Evolutionary conservation across 1,139 yeast species (phyloP), one percentile per base, ranked within the genome.

Genomic region (Maudiozyma humilis): DNA sequence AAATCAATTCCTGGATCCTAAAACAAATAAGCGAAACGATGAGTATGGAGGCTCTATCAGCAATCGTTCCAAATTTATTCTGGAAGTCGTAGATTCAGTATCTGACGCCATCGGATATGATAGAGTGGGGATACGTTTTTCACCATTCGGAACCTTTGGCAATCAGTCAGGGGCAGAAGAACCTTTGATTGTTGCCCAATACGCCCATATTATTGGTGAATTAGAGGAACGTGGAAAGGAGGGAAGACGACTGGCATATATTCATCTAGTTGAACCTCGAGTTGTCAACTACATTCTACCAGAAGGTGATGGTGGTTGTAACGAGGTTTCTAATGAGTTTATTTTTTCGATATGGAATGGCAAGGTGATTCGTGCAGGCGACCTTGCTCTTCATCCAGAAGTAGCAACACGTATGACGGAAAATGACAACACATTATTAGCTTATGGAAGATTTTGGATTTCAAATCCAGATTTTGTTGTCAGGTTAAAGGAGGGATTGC

Each of bases 31-130:
- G 47, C 71, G 88, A 58, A 75, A 80, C 12, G 87, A 80, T 55
- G 69, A 76, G 58, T 81, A 79, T 60, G 86, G 86, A 48, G 83
- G 85, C 4, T 66, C 76, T 6, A 68, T 80, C 50, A 85, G 79
- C 58, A 81, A 81, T 65, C 70, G 86, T 48, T 71, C 81, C 18
- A 66, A 82, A 45, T 71, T 81, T 51, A 51, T 70, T 10, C 65
- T 80, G 35, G 82, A 79, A 54, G 67, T 78, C 20, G 60, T 80
- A 40, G 83, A 78, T 50, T 74, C 72, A 12, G 56, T 75, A 12
- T 56, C 62, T 35, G 75, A 65, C 4, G 72, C 72, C 14, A 34
- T 34, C 7, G 36, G 36, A n/a, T 12, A 14, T 14, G 34, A 32
- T 4, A 7, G 18, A 8, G 34, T 32, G 2, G 34, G 34, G 2